Evolutionary conservation across 78 protist species (phyloP).

Genomic region (Emiliania huxleyi): DNA sequence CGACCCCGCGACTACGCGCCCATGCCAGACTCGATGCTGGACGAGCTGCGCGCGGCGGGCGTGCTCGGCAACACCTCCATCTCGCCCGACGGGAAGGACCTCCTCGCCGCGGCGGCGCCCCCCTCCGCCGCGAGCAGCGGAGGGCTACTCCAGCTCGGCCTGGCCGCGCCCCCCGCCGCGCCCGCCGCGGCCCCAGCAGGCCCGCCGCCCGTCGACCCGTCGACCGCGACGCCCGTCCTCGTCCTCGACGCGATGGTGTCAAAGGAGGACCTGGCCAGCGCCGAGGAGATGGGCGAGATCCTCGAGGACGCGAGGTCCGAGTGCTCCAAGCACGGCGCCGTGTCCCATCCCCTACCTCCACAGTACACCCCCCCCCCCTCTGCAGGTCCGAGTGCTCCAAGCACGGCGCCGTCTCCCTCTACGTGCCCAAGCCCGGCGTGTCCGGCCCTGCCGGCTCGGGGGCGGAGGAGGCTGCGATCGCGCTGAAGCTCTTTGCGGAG

Average conservation of each 20-base stretch:
- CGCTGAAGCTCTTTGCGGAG: neutral
- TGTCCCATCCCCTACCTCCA: neutral
- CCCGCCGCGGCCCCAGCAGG: neutral
- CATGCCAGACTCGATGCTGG: neutral
- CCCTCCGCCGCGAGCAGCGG: neutral
- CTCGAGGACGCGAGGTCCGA: neutral
- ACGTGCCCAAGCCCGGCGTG: neutral
- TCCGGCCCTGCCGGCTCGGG: neutral
- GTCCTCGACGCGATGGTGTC: neutral
- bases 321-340: neutral
- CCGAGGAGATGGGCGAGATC: neutral
- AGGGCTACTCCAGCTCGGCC: neutral
- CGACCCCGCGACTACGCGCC: conserved; percentile 19
- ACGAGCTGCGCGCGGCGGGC: neutral
- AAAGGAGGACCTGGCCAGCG: neutral
- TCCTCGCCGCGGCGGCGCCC: neutral
- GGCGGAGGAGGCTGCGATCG: neutral
- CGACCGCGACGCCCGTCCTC: neutral
- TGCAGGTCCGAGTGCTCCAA: too few relatives aligned
- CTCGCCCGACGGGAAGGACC: neutral
- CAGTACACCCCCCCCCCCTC: too few relatives aligned
- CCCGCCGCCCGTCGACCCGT: neutral
- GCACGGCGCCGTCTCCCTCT: too few relatives aligned
- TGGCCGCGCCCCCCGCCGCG: too few relatives aligned
- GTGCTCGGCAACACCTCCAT: neutral